These are phyloP conservation scores for Hondaea fermentalgiana DNA, from an alignment of 108 stramenopile species.

Conservation along the genomic window DNA sequence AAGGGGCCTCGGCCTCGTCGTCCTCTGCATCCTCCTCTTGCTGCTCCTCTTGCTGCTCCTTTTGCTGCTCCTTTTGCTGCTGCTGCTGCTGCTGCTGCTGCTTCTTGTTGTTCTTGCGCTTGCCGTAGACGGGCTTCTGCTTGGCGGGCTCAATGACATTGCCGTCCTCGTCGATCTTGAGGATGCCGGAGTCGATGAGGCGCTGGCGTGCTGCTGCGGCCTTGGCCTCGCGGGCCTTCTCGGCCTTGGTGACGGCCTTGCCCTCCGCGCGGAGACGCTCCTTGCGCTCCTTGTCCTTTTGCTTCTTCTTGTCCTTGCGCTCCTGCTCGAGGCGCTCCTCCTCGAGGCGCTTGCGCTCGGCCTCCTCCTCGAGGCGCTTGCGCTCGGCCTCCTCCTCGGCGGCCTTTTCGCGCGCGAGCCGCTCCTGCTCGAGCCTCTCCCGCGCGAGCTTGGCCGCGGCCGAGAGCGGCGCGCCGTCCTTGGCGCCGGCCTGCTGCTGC, in stretches of 20 bases:
- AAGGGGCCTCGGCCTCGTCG: neutral
- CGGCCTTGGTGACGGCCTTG: neutral
- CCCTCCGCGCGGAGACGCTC: neutral
- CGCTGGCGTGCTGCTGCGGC: neutral
- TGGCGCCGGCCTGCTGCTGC: neutral
- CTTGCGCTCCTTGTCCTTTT: slow-evolving; percentile 8
- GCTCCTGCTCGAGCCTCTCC: neutral
- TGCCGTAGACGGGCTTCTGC: neutral
- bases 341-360: neutral
- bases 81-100: slow-evolving; percentile 6
- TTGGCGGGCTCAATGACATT: neutral
- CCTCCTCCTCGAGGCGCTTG: neutral
- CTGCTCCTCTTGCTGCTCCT: neutral
- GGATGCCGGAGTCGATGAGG: neutral
- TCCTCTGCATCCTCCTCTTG: neutral
- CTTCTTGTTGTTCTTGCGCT: neutral
- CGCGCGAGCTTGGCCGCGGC: neutral
- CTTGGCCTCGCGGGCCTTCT: slow-evolving; percentile 4
- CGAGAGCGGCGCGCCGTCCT: neutral
- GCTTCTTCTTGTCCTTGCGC: neutral
- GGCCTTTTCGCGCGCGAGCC: neutral
- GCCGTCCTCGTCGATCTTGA: neutral
- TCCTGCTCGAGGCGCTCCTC: neutral
- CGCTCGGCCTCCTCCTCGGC: neutral
- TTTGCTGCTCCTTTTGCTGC: neutral